Evolutionary conservation across 306 rosid genomes (phyloP), one percentile per base, ranked within the genome.

Genomic region (Vicia villosa): DNA sequence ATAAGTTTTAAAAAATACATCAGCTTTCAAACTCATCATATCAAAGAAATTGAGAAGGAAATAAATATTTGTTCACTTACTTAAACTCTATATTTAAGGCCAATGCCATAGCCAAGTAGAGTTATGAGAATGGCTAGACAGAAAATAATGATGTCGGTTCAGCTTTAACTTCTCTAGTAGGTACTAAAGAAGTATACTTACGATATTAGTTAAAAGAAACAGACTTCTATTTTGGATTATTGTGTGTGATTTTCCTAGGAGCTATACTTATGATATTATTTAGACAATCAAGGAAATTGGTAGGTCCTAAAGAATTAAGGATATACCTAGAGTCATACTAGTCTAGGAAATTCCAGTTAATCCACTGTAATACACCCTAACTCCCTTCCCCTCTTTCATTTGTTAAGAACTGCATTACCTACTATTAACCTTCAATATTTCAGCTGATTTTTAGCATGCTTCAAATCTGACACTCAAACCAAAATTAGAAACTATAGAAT

Each of bases 381-480:
- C 59, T 6, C 59, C 30, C 32, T 11, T 21, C 34, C 59, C 32
- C 59, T 52, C 15, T 2, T 21, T 22, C 32, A 52, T 52, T 52
- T 13, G n/a, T 52, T 52, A 10, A 20, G 28, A 62, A 40, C 17
- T 11, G 36, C 68, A 54, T 40, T 54, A 38, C 37, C 73, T 47
- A 30, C 36, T 14, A 57, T 36, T 21, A 10, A 46, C 10, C 50
- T 57, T 66, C 28, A 50, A 16, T 22, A 4, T 40, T 50, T 68
- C 30, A 40, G 45, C 19, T 67, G 24, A 60, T 59, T 75, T 17
- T 12, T 15, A 26, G n/a, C 74, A 46, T 43, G 30, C 50, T 75
- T 21, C 22, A 16, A 75, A 22, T 24, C 28, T 45, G 60, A 45
- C 13, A 12, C 76, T 60, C 59, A 56, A 71, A 20, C 13, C 60